A percentile compares a stretch with the other conserved stretches of the same genome.
Conservation (phyloP, 202 grass and related monocot species). For the Carex sylvatica region DNA sequence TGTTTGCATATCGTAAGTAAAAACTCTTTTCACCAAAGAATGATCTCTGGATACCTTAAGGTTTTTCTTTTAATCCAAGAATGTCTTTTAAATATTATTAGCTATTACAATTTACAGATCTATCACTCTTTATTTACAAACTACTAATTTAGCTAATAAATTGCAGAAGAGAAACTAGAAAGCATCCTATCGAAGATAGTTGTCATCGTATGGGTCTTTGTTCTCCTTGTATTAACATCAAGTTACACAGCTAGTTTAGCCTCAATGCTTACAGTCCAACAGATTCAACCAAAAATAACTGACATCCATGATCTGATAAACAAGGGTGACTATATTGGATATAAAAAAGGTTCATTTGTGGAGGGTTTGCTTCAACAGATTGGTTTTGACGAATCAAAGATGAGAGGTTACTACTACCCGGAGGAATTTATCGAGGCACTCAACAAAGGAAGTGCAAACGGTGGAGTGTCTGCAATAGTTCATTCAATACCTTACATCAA, state of each 20-base stretch:
- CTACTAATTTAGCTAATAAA: background rate
- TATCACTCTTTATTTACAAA: background rate
- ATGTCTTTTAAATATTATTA: background rate
- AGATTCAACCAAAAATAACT: constrained; percentile 35
- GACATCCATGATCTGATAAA: constrained; percentile 33
- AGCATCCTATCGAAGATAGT: no score
- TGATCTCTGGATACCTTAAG: background rate
- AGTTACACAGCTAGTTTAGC: no score
- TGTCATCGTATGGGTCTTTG: no score
- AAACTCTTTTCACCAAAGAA: constrained; percentile 8
- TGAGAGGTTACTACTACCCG: background rate
- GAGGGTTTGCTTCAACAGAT: constrained; percentile 18
- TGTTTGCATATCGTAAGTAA: constrained; percentile 33
- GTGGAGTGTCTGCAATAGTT: constrained; percentile 42
- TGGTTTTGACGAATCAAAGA: constrained; percentile 25
- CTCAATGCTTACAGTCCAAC: constrained; percentile 49
- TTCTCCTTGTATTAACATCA: no score
- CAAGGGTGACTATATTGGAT: constrained; percentile 38
- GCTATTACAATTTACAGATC: background rate
- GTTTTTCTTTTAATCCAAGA: background rate
- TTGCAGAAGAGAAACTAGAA: no score
- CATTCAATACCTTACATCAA: constrained; percentile 47
- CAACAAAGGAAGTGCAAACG: constrained; percentile 26
- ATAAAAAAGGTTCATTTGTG: constrained; percentile 35
- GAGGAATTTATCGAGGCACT: constrained; percentile 43